Evolutionary conservation across 495 filamentous ascomycete genomes (phyloP).

Genomic region (Rostrohypoxylon terebratum): DNA sequence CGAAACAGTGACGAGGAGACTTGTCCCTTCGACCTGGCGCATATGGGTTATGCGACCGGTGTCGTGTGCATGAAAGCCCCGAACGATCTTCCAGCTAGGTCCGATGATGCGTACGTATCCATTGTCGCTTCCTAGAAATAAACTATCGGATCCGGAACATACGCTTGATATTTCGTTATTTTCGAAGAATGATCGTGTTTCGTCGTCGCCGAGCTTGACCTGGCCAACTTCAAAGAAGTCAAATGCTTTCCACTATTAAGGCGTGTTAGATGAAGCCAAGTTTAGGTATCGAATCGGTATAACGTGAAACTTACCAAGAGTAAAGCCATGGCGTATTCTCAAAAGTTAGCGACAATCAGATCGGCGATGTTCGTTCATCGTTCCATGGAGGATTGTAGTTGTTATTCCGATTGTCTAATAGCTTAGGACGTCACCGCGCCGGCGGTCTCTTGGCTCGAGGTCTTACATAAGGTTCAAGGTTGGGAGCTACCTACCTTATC

Average conservation of each 20-base stretch:
- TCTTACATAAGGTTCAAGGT: no score
- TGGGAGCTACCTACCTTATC: slow-evolving; percentile 20
- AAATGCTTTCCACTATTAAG: slow-evolving; percentile 94
- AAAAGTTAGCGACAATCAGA: slow-evolving; percentile 37
- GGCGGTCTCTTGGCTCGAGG: slow-evolving; percentile 4
- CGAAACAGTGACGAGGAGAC: slow-evolving; percentile 85
- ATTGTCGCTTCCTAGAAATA: slow-evolving; percentile 88
- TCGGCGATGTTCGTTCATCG: slow-evolving; percentile 29
- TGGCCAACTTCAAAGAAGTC: slow-evolving; percentile 97
- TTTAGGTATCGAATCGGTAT: neutral
- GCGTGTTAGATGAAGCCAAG: slow-evolving; percentile 17
- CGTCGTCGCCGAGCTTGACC: slow-evolving; percentile 81
- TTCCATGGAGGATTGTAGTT: slow-evolving; percentile 19
- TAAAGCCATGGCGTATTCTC: slow-evolving; percentile 47
- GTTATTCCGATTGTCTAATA: neutral
- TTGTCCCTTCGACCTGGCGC: slow-evolving; percentile 90
- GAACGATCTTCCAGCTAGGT: slow-evolving; percentile 84
- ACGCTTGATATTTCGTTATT: slow-evolving; percentile 67
- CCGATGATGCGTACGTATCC: slow-evolving; percentile 89
- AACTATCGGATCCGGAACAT: slow-evolving; percentile 87
- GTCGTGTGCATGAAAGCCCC: slow-evolving; percentile 88
- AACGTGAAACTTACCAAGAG: slow-evolving; percentile 42
- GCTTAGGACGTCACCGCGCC: slow-evolving; percentile 28
- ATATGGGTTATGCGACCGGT: slow-evolving; percentile 86
- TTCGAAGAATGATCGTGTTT: slow-evolving; percentile 61